phyloP scores from a whole-genome alignment of 192 early-diverging fungal genomes.

The Backusella westeae region DNA sequence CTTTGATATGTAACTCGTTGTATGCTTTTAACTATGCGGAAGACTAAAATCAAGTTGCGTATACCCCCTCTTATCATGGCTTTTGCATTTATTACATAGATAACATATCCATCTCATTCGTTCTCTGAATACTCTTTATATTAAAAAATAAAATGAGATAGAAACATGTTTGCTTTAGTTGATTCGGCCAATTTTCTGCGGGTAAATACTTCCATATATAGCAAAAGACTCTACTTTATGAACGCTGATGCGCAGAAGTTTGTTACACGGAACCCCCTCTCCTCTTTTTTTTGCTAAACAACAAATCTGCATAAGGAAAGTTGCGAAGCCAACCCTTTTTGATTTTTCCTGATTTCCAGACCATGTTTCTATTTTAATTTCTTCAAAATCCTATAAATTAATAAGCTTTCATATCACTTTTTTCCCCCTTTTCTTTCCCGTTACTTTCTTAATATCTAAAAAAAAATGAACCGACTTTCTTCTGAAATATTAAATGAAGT shows the following conservation, averaged over 20 bases:
- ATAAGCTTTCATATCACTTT: not conserved
- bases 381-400: not conserved
- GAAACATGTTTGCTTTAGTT: too few relatives aligned
- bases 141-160: too few relatives aligned
- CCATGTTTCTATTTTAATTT: not conserved
- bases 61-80: not conserved
- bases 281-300: not conserved
- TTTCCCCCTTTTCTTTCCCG: not conserved
- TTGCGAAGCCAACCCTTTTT: not conserved
- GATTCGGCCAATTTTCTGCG: not conserved
- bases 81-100: too few relatives aligned
- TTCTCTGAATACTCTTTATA: too few relatives aligned
- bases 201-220: not conserved
- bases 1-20: not conserved
- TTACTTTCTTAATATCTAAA: not conserved
- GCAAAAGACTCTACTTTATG: not conserved
- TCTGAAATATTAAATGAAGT: not conserved
- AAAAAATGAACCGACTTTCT: not conserved
- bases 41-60: not conserved
- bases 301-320: not conserved
- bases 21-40: not conserved
- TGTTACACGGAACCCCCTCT: not conserved
- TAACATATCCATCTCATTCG: too few relatives aligned
- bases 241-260: not conserved
- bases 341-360: not conserved